Evolutionary conservation across 208 protist genomes (phyloP), one percentile per base, ranked within the genome.

Genomic region (Tritrichomonas musculus): DNA sequence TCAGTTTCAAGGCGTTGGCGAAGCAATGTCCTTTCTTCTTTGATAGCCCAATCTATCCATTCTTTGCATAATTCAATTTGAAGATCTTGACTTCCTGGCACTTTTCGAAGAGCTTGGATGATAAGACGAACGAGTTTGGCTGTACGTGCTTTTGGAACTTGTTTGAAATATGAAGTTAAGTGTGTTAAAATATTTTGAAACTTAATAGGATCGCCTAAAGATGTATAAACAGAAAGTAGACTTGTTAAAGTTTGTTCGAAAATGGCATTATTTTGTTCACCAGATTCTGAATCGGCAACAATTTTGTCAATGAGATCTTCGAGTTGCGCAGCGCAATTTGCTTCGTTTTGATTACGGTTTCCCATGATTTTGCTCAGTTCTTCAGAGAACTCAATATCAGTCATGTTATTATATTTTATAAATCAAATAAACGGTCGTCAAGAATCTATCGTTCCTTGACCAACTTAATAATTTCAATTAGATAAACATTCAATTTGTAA

Each of bases 21-120:
- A 66, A 99, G 95, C 94, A 99, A 99, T 9, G 96, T 98, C 73
- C 98, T 96, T 94, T 98, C 98, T 95, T 99, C 97, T 80, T 95
- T 92, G 49, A 96, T 96, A 27, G 97, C 96, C 98, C 98, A 99
- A 36, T 97, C 96, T 69, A 99, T 99, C 49, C 96, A 97, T 30
- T 98, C 97, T 64, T 96, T 92, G 95, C 97, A 98, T 8, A 99
- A 96, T 69, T 96, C 93, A 57, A 98, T 96, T 95, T 98, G 97
- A 57, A 96, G 50, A 69, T 95, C 84, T 25, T 97, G 92, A 36
- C 97, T 95, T 33, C 97, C 96, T 44, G 97, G 97, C 65, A 98
- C 93, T 57, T 94, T 93, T 13, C 94, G 82, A 9, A 96, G 93
- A 44, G 94, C 84, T 30, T 97, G 95, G 55, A 97, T 95, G 33